Conservation (phyloP, 495 filamentous ascomycete genomes). For the Parathielavia hyrcaniae region DNA sequence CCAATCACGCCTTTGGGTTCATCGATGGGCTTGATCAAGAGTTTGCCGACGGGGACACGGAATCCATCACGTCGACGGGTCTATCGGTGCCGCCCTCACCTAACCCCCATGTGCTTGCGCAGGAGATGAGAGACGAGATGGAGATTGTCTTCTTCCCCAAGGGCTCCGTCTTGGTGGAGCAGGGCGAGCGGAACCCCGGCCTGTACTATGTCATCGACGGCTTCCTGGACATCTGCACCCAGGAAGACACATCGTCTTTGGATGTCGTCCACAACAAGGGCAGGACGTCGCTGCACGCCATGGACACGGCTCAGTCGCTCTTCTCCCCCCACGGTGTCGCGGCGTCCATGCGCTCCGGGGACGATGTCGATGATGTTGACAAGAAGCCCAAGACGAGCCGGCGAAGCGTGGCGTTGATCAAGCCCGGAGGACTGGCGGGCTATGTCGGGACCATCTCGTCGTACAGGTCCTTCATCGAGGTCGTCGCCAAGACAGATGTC, state of each 20-base stretch:
- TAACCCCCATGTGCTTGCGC: constrained; percentile 50
- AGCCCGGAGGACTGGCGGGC: constrained; percentile 89
- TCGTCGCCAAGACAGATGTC: constrained; percentile 95
- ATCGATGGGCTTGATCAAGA: constrained; percentile 78
- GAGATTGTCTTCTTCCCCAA: constrained; percentile 97
- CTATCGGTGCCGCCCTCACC: constrained; percentile 38
- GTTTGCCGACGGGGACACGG: constrained; percentile 74
- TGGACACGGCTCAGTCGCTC: constrained; percentile 32
- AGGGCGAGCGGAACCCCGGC: constrained; percentile 91
- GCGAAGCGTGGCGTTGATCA: constrained; percentile 80
- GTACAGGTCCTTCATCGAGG: constrained; percentile 91
- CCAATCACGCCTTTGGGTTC: constrained; percentile 83
- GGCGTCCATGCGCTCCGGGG: constrained; percentile 17
- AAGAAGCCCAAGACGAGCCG: constrained; percentile 27
- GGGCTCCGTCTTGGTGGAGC: constrained; percentile 91
- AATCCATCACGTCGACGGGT: constrained; percentile 66
- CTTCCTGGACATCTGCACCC: constrained; percentile 81
- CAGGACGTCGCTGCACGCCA: constrained; percentile 32
- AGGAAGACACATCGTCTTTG: constrained; percentile 31
- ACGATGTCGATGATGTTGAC: constrained; percentile 16
- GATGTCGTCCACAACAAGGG: constrained; percentile 35
- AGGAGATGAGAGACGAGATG: constrained; percentile 81
- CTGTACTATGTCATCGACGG: constrained; percentile 98
- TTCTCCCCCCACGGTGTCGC: constrained; percentile 23
- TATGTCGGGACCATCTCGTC: constrained; percentile 92